Evolutionary conservation across 2,329 filamentous ascomycete genomes (phyloP), one percentile per base, ranked within the genome.

Genomic region (Cercospora zeae-maydis): DNA sequence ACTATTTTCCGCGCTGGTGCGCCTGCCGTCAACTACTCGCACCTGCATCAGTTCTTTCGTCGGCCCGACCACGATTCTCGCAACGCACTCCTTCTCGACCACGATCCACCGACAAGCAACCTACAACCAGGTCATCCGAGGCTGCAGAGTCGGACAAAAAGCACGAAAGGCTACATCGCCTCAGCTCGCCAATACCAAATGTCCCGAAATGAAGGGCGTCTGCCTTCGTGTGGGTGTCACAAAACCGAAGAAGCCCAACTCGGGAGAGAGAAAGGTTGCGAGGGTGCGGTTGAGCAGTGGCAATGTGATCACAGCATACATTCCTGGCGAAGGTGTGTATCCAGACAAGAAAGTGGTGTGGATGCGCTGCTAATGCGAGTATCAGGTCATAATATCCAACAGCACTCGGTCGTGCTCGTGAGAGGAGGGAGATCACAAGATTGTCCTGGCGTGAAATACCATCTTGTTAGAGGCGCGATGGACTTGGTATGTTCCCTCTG

Each of bases 161-260:
- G 90, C 90, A 1, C 91, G 95, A 67, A 92, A 96, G 79, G 86
- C 91, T 70, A 88, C 91, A 57, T 98, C 93, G 2, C 95, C 95
- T 0, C 93, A 93, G 21, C 84, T 99, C 66, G 84, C 83, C 65
- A 63, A 61, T 36, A 66, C 62, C 4, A 78, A 86, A 57, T 84
- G 90, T 47, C 92, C 95, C 3, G 86, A 90, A 74, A 88, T 96
- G 80, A 98, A 98, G 82, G 95, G 93, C 71, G 95, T 99, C 37
- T 98, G 95, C 78, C 81, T 99, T 67, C 93, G 96, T 76, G 95
- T 98, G 64, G 92, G 91, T 73, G 91, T 93, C 71, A 92, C 90
- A 71, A 92, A 95, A 74, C 95, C 95, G 61, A 99, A 99, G 87
- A 99, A 99, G 80, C 95, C 95, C 69, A 99, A 99, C 79, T 99